These are phyloP conservation scores for Sapria himalayana DNA, from an alignment of 345 rosid genomes.

Conservation along the genomic window DNA sequence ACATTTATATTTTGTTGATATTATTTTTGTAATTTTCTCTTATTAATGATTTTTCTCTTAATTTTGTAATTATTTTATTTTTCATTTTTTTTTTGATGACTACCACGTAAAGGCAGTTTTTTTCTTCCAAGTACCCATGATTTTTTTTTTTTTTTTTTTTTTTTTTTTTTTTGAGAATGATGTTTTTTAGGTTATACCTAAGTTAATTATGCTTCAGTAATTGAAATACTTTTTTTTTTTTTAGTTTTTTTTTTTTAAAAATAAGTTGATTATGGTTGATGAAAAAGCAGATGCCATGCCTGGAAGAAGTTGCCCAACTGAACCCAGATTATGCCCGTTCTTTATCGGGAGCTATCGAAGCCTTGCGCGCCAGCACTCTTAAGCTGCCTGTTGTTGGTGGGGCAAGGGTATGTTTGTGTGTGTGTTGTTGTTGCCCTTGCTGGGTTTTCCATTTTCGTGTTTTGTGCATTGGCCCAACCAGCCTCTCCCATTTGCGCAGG, in stretches of 20 bases:
- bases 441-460: background rate
- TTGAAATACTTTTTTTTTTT: background rate
- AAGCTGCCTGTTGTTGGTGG: constrained; percentile 70
- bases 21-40: no score
- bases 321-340: constrained; percentile 46
- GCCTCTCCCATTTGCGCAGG: constrained; percentile 22
- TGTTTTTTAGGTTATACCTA: background rate
- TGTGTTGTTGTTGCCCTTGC: background rate
- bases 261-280: constrained; percentile 3
- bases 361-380: constrained; percentile 63
- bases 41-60: no score
- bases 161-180: background rate
- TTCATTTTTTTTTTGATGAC: no score
- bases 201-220: background rate
- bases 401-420: constrained; percentile 33
- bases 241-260: background rate
- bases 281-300: constrained; percentile 32
- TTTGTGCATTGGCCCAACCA: background rate
- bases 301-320: constrained; percentile 42
- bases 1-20: no score
- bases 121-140: no score
- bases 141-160: background rate
- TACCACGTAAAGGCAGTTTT: no score
- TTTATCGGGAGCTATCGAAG: constrained; percentile 51
- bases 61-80: no score